Percentiles rank a stretch among this genome's conserved stretches.
These are phyloP conservation scores for Mucor piriformis DNA, from an alignment of 371 early-diverging fungal species.

Conservation along the genomic window DNA sequence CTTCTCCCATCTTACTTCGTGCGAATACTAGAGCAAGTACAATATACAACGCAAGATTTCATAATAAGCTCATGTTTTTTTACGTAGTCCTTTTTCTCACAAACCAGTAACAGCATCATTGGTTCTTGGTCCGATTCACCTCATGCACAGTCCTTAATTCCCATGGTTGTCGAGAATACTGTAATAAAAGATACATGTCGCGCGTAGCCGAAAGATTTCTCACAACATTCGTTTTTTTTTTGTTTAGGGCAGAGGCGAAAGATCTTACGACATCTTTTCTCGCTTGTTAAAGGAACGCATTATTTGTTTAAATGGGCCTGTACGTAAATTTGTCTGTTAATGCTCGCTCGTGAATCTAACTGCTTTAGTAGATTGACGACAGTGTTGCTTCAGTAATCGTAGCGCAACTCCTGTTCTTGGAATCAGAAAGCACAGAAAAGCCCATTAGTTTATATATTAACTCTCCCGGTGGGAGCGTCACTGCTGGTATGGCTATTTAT, in stretches of 20 bases:
- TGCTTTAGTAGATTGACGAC: constrained; percentile 71
- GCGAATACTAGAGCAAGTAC: constrained; percentile 1
- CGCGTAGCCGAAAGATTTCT: neutral
- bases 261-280: constrained; percentile 95
- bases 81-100: constrained; percentile 15
- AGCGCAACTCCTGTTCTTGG: constrained; percentile 94
- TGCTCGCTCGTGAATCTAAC: neutral
- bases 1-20: constrained; percentile 1
- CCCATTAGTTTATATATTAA: constrained; percentile 95
- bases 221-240: neutral
- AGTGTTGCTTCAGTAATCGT: constrained; percentile 82
- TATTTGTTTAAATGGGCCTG: constrained; percentile 90
- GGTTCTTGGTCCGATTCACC: constrained; percentile 31
- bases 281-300: constrained; percentile 96
- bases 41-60: too few relatives aligned
- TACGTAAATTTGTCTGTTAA: constrained; percentile 26
- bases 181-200: constrained; percentile 40
- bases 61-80: neutral
- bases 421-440: constrained; percentile 93
- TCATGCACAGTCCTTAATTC: constrained; percentile 61
- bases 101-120: constrained; percentile 7
- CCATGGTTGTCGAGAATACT: constrained; percentile 75
- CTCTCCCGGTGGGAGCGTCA: constrained; percentile 95
- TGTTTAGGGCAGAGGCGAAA: constrained; percentile 70
- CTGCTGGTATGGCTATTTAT: constrained; percentile 94